phyloP scores from a whole-genome alignment of 192 early-diverging fungal genomes.

The Umbelopsis sp. region DNA sequence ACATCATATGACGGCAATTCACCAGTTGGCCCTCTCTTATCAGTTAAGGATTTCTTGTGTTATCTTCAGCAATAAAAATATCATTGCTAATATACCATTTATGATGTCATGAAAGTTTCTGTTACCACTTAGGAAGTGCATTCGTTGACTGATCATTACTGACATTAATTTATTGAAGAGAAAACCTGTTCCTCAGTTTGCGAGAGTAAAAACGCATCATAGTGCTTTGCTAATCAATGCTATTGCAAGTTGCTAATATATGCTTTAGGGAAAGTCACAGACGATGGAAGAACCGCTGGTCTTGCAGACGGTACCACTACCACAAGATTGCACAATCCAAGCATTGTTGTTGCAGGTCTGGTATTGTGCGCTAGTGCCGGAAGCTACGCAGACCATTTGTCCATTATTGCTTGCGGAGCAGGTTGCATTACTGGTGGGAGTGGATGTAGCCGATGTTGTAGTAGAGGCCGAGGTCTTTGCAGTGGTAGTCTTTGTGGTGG shows the following conservation, averaged over 20 bases:
- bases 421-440: neutral
- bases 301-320: slow-evolving; percentile 34
- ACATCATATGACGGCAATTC: too few relatives aligned
- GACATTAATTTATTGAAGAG: slow-evolving; percentile 5
- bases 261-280: slow-evolving; percentile 23
- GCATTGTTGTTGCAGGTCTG: slow-evolving; percentile 17
- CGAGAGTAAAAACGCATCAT: too few relatives aligned
- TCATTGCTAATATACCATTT: too few relatives aligned
- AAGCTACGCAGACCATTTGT: neutral
- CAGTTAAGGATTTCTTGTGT: too few relatives aligned
- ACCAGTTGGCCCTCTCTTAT: too few relatives aligned
- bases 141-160: too few relatives aligned
- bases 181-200: slow-evolving; percentile 3
- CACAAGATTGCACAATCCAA: slow-evolving; percentile 8
- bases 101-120: too few relatives aligned
- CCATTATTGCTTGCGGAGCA: slow-evolving; percentile 15
- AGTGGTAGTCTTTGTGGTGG: slow-evolving; percentile 1
- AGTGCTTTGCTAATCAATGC: too few relatives aligned
- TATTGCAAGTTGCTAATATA: too few relatives aligned
- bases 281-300: slow-evolving; percentile 27
- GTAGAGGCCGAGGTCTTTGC: neutral
- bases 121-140: too few relatives aligned
- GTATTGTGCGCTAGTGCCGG: slow-evolving; percentile 7
- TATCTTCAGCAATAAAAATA: too few relatives aligned
- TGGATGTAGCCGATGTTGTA: neutral